A percentile compares a stretch with the other conserved stretches of the same genome.
Conservation (phyloP, 1,284 basidiomycete species). For the Naganishia sp. region DNA sequence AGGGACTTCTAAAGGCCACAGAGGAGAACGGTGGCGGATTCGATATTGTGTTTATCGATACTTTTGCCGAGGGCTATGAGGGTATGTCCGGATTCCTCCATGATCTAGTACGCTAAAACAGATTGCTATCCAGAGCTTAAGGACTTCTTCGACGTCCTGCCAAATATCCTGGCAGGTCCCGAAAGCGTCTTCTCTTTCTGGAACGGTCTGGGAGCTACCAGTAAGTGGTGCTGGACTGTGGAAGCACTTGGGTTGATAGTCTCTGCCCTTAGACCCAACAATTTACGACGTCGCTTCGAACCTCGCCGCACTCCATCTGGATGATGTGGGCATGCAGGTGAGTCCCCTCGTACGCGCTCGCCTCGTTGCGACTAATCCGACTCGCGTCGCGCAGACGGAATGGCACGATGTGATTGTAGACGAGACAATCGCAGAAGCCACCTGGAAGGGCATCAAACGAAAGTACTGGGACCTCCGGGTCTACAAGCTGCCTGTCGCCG, state of each 20-base stretch:
- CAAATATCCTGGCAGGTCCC: slow-evolving; percentile 74
- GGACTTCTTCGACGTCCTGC: slow-evolving; percentile 79
- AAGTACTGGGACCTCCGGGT: slow-evolving; percentile 54
- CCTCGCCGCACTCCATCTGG: slow-evolving; percentile 81
- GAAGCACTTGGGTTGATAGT: not conserved
- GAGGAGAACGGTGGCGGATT: slow-evolving; percentile 60
- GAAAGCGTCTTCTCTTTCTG: slow-evolving; percentile 90
- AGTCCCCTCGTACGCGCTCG: no score
- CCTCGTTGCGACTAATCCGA: not conserved
- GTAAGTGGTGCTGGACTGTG: slow-evolving; percentile 55
- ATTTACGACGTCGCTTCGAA: slow-evolving; percentile 92
- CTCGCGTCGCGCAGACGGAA: slow-evolving; percentile 33
- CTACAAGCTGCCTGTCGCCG: slow-evolving; percentile 50
- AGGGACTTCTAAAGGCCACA: slow-evolving; percentile 44
- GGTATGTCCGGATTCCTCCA: slow-evolving; percentile 53
- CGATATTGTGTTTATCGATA: slow-evolving; percentile 92
- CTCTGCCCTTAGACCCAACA: slow-evolving; percentile 64
- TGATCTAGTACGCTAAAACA: no score
- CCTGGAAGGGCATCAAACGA: slow-evolving; percentile 53
- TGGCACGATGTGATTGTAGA: slow-evolving; percentile 53
- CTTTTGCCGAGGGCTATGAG: slow-evolving; percentile 84
- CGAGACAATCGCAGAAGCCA: slow-evolving; percentile 50
- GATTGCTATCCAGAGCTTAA: slow-evolving; percentile 62
- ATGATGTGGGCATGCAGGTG: slow-evolving; percentile 65
- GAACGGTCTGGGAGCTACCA: slow-evolving; percentile 94